Base-by-base conservation (phyloP, 2,329 filamentous ascomycete species). In the Berkeleyomyces rouxiae region DNA sequence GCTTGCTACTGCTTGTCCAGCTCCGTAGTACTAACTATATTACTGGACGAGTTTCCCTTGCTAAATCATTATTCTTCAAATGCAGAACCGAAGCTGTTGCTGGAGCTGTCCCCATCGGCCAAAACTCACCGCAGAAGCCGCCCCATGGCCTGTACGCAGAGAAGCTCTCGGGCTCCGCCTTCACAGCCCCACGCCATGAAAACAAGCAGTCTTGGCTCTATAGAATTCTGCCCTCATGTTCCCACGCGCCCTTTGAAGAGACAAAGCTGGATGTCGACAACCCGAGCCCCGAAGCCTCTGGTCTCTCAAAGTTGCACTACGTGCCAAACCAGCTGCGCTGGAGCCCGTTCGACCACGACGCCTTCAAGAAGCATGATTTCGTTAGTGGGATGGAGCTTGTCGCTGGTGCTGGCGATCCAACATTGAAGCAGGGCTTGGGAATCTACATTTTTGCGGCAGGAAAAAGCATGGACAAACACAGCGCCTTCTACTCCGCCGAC, bases 291-390 rank as follows among this genome's bases (percentile, higher is more conserved):
- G 68, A 66, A 16, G 67, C 65, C 37, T 49, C 67, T 58, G 47
- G 65, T 57, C 64, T 66, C 58, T 62, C 64, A 66, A 81, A 81
- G 69, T 79, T 89, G 67, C 83, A 86, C 68, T 84, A 88, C 68
- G 86, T 90, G 59, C 88, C 88, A 3, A 90, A 91, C 70, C 87
- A 92, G 72, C 77, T 92, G 39, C 82, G 87, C 67, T 93, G 88
- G 88, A 84, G 87, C 67, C 85, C 77, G 1, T 89, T 90, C 70
- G 84, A 90, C 68, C 74, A 88, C 58, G 82, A 86, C 66, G 78
- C 84, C 71, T 81, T 39, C 61, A 71, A 69, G 9, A 63, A 67
- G 3, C 72, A 73, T 7, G 75, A 79, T 66, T 82, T 81, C 59
- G 74, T 82, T 61, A 72, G 72, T 6, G 75, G 76, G 5, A 74